These are phyloP conservation scores for Huntiella decipiens DNA, from an alignment of 2,329 filamentous ascomycete genomes.

Conservation along the genomic window DNA sequence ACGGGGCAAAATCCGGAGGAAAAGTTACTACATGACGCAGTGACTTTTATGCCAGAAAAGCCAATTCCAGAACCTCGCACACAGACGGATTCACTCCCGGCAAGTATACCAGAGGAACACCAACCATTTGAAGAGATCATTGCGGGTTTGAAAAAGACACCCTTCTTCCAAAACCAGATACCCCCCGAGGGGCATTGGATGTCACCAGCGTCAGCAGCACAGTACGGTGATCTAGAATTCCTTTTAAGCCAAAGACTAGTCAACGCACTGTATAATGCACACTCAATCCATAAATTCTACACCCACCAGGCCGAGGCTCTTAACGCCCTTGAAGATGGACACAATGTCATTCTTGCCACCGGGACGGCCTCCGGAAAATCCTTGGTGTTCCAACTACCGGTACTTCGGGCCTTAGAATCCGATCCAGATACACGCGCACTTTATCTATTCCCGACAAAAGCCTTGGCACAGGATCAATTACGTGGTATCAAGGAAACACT, in stretches of 20 bases:
- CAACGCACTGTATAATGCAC: slow-evolving; percentile 89
- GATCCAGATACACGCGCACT: slow-evolving; percentile 65
- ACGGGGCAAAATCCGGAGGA: slow-evolving; percentile 48
- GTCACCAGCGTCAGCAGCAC: slow-evolving; percentile 65
- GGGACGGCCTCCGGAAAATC: slow-evolving; percentile 95
- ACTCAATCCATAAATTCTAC: slow-evolving; percentile 69
- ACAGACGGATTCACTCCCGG: slow-evolving; percentile 30
- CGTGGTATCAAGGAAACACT: slow-evolving; percentile 75
- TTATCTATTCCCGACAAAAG: slow-evolving; percentile 98
- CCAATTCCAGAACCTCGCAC: neutral
- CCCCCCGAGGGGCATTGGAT: slow-evolving; percentile 84
- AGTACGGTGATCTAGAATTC: slow-evolving; percentile 72
- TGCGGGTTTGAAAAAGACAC: slow-evolving; percentile 56
- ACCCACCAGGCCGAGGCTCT: slow-evolving; percentile 87
- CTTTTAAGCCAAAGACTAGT: slow-evolving; percentile 75
- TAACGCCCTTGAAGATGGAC: slow-evolving; percentile 64
- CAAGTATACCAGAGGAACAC: slow-evolving; percentile 59
- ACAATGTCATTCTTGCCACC: slow-evolving; percentile 80
- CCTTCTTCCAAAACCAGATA: slow-evolving; percentile 86
- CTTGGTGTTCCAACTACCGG: slow-evolving; percentile 90
- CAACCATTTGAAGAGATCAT: slow-evolving; percentile 72
- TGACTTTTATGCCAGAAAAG: slow-evolving; percentile 34
- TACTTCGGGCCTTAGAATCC: slow-evolving; percentile 67
- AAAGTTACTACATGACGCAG: slow-evolving; percentile 37
- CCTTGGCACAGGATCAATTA: slow-evolving; percentile 82